phyloP scores from a whole-genome alignment of 805 yeast genomes.

The Candida pseudoglaebosa region DNA sequence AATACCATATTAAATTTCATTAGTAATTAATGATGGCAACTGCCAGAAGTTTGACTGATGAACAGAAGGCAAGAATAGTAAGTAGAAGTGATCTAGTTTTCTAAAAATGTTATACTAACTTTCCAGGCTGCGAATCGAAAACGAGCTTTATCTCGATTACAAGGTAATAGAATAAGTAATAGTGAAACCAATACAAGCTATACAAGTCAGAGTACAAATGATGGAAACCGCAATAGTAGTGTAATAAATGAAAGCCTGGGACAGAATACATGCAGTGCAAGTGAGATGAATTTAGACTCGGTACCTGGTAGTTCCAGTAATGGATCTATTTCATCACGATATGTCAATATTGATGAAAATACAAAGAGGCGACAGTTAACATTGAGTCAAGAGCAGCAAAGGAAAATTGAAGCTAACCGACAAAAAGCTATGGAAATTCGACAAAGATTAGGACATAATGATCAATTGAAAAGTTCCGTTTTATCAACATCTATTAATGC shows the following conservation, averaged over 20 bases:
- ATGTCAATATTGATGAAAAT: conserved; percentile 8
- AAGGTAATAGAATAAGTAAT: conserved; percentile 29
- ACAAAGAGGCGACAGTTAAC: conserved; percentile 21
- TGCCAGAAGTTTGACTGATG: conserved; percentile 1
- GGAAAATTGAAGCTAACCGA: conserved; percentile 50
- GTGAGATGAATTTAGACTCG: no score
- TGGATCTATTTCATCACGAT: conserved; percentile 9
- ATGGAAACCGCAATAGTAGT: no score
- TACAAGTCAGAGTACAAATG: no score
- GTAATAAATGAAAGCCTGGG: no score
- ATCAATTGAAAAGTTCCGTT: background rate
- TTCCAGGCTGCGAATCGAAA: conserved; percentile 59
- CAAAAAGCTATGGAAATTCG: conserved; percentile 48
- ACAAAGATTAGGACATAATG: conserved; percentile 13
- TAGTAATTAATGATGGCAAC: background rate
- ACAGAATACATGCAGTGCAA: no score
- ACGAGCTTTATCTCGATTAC: conserved; percentile 56
- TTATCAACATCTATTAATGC: conserved; percentile 16
- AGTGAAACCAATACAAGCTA: no score
- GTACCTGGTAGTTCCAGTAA: conserved; percentile 5
- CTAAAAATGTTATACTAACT: conserved; percentile 16
- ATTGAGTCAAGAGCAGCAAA: conserved; percentile 47
- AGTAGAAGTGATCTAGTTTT: background rate
- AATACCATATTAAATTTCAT: no score
- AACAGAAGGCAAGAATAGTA: conserved; percentile 4